Evolutionary conservation across 768 basidiomycete species (phyloP), one percentile per base, ranked within the genome.

Genomic region (Serendipita sp.): DNA sequence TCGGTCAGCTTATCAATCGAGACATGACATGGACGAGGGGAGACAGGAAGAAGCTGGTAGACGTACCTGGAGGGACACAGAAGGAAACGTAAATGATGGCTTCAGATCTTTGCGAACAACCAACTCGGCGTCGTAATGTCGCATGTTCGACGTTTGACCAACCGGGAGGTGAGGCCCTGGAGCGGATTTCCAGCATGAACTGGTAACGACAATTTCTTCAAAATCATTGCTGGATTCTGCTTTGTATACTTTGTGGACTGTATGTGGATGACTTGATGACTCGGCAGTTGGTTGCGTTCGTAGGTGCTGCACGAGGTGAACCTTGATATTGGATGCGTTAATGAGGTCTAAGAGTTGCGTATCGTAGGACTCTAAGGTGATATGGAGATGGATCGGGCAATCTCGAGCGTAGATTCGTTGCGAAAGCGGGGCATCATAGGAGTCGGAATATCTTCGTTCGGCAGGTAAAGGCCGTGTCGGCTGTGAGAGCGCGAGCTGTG

Each of bases 41-140:
- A 28, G 45, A 48, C 7, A 17, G 26, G 45, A 48, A 48, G n/a
- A 7, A 17, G n/a, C 7, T 48, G 7, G n/a, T 48, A 48, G 20
- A 53, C 62, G 34, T 42, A 63, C 62, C n/a, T 51, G 44, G n/a
- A 63, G 62, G 17, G 62, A 51, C n/a, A 63, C 26, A 28, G 33
- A 41, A 26, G 50, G 45, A 31, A 63, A 63, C 3, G 45, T 63
- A 53, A 63, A 63, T 9, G 45, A 51, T 16, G 62, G 62, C 62
- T 63, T 63, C 14, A 63, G 17, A n/a, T 63, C 62, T 20, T 51
- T 63, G 17, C 45, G 62, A 24, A 63, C 45, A 16, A 33, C 11
- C 3, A 63, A 33, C 45, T 63, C 62, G 14, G 45, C 62, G 3
- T 33, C 34, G 28, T 51, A 34, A 16, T 26, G 33, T 16, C 62